Conservation (phyloP, 2,329 filamentous ascomycete genomes). For the Hypoxylon sp. region DNA sequence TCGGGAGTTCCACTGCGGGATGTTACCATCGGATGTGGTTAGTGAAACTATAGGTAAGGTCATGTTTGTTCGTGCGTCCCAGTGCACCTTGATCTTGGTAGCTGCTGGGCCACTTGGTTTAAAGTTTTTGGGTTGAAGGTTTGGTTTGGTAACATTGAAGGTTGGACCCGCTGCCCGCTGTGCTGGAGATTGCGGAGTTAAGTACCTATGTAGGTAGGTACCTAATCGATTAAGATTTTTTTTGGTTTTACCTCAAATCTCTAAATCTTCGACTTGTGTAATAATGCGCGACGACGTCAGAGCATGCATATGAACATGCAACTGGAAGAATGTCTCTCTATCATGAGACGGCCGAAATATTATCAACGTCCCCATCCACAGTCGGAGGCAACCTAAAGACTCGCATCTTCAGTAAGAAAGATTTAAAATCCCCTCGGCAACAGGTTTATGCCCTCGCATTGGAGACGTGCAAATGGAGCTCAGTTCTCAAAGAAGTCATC, state of each 20-base stretch:
- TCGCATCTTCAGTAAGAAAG: slow-evolving; percentile 81
- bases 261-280: not conserved
- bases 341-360: slow-evolving; percentile 85
- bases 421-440: slow-evolving; percentile 81
- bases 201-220: too few species aligned
- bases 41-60: not conserved
- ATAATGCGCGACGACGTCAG: not conserved
- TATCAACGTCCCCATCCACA: slow-evolving; percentile 74
- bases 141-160: not conserved
- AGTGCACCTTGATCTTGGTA: too few species aligned
- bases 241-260: not conserved
- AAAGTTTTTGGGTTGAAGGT: too few species aligned
- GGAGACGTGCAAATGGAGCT: slow-evolving; percentile 92
- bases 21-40: not conserved
- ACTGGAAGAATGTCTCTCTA: slow-evolving; percentile 85
- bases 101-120: too few species aligned
- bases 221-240: slow-evolving; percentile 14
- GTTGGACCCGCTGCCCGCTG: not conserved
- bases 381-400: slow-evolving; percentile 89
- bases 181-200: slow-evolving; percentile 23
- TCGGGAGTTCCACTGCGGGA: not conserved
- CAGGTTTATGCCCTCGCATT: slow-evolving; percentile 90
- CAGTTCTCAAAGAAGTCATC: slow-evolving; percentile 88
- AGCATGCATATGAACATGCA: slow-evolving; percentile 37
- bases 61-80: too few species aligned